Conservation (phyloP, 2,329 filamentous ascomycete genomes). For the Macroventuria anomochaeta region DNA sequence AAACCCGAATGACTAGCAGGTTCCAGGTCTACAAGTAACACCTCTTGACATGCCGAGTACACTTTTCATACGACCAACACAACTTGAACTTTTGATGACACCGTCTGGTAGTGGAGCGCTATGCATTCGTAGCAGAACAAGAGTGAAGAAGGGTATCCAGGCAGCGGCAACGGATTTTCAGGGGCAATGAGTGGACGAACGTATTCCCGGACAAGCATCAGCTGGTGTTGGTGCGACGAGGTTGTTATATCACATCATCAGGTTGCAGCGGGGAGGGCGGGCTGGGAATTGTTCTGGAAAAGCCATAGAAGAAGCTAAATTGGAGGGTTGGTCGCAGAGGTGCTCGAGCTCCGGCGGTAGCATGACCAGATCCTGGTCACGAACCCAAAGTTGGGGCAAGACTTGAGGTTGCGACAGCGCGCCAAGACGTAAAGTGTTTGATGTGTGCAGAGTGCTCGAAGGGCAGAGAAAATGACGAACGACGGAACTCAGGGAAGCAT, state of each 20-base stretch:
- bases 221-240: slow-evolving; percentile 41
- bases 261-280: slow-evolving; percentile 45
- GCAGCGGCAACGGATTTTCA: slow-evolving; percentile 27
- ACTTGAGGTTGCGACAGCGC: slow-evolving; percentile 38
- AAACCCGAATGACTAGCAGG: slow-evolving; percentile 20
- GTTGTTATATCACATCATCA: slow-evolving; percentile 49
- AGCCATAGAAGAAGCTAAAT: slow-evolving; percentile 47
- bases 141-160: slow-evolving; percentile 32
- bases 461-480: slow-evolving; percentile 4
- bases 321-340: slow-evolving; percentile 34
- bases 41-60: slow-evolving; percentile 30
- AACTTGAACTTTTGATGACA: slow-evolving; percentile 5
- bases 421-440: slow-evolving; percentile 42
- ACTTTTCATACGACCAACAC: slow-evolving; percentile 14
- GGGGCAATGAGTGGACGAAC: slow-evolving; percentile 43
- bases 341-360: slow-evolving; percentile 39
- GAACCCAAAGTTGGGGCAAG: slow-evolving; percentile 48
- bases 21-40: slow-evolving; percentile 13
- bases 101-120: slow-evolving; percentile 1
- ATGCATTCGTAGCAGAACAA: slow-evolving; percentile 8
- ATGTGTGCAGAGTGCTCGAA: slow-evolving; percentile 29
- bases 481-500: neutral
- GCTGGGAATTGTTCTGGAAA: slow-evolving; percentile 48
- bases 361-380: slow-evolving; percentile 34
- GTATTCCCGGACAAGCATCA: slow-evolving; percentile 41